Base-by-base conservation (phyloP, 306 rosid species). In the Acacia acuminata region DNA sequence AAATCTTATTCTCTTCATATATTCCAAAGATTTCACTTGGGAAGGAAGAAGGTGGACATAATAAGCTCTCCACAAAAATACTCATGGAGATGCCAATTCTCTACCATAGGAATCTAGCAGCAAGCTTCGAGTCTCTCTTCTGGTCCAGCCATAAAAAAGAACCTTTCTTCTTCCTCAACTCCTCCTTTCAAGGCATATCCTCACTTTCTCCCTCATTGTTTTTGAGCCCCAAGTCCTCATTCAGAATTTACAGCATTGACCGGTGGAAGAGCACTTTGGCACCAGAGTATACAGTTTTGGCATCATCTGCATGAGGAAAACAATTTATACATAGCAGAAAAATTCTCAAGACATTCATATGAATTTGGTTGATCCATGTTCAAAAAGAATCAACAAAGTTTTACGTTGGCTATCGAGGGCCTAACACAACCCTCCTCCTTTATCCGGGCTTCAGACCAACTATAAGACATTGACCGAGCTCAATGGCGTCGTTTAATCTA, bases 201-300 rank as follows among this genome's bases (percentile, higher is more conserved):
- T 51, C 58, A 51, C 30, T n/a, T 56, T 16, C 15, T 14, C 3
- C 69, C 42, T 34, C 45, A 7, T 16, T 66, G 71, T 30, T 32
- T 72, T 32, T 4, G 13, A 64, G 10, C 70, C 70, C 42, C 42
- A 30, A 27, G 32, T 27, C n/a, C 63, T 61, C 63, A 70, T 69
- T 74, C 83, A 68, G 79, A 74, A 74, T 70, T 81, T 73, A 88
- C 77, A 88, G 34, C 90, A 77, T 68, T 40, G 88, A 88, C 27
- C 73, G 88, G 73, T 83, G 90, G 53, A 82, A 85, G 69, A 85
- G 79, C 71, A 85, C 79, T 77, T 82, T 88, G 71, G 84, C 88
- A 73, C 53, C 65, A 40, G 84, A 82, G 69, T 80, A 85, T 38
- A 77, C 84, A 60, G 42, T 60, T 50, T 80, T 85, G 8, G 88